Evolutionary conservation across 345 rosid genomes (phyloP).

Genomic region (Lumnitzera littorea): DNA sequence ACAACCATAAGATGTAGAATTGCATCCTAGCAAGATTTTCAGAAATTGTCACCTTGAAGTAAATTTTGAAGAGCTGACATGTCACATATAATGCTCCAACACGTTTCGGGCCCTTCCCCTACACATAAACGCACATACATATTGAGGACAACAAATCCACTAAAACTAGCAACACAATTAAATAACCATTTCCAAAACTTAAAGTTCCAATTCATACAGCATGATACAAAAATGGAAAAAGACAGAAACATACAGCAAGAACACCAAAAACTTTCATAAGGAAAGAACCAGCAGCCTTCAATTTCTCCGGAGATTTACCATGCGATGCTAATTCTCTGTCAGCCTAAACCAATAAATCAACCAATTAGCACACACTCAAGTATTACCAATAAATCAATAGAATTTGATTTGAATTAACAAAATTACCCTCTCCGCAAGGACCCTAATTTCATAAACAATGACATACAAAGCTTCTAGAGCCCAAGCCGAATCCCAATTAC

Average conservation of each 20-base stretch:
- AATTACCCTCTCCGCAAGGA: constrained; percentile 89
- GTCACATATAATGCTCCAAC: constrained; percentile 94
- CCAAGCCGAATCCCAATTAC: constrained; percentile 98
- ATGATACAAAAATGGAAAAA: background rate
- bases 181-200: background rate
- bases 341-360: constrained; percentile 45
- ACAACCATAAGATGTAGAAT: background rate
- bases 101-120: constrained; percentile 96
- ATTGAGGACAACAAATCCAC: background rate
- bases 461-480: constrained; percentile 84
- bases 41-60: constrained; percentile 63
- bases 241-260: constrained; percentile 68
- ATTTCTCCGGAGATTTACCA: constrained; percentile 89
- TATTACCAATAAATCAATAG: background rate
- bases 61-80: constrained; percentile 88
- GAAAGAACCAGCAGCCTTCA: constrained; percentile 93
- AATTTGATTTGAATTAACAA: background rate
- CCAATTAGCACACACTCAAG: background rate
- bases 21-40: background rate
- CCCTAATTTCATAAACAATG: constrained; percentile 82
- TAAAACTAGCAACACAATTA: background rate
- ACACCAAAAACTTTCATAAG: constrained; percentile 95
- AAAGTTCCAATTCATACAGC: no score
- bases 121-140: constrained; percentile 10
- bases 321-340: constrained; percentile 67